These are phyloP conservation scores for Penicillium vulpinum DNA, from an alignment of 2,329 filamentous ascomycete species.

Conservation along the genomic window DNA sequence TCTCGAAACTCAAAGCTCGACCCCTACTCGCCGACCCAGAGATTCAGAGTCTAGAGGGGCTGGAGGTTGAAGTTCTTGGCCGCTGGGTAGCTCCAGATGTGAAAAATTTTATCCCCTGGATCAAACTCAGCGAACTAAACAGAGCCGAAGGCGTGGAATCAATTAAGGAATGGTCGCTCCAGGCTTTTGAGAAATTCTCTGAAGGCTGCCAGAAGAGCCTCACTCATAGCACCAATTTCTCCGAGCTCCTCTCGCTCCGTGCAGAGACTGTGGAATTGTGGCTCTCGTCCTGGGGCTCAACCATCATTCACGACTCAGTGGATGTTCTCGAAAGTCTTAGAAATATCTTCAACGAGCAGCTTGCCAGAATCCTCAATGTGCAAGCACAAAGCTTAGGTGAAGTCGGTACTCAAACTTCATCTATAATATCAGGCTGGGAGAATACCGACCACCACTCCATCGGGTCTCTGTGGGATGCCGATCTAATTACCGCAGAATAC, in stretches of 20 bases:
- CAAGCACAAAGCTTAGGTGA: constrained; percentile 65
- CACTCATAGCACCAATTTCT: constrained; percentile 63
- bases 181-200: constrained; percentile 60
- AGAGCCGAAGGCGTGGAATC: constrained; percentile 60
- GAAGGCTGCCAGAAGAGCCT: constrained; percentile 64
- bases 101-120: constrained; percentile 80
- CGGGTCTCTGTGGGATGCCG: constrained; percentile 66
- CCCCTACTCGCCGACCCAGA: constrained; percentile 71
- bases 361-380: constrained; percentile 62
- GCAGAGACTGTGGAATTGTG: constrained; percentile 71
- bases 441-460: constrained; percentile 53
- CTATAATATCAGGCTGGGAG: constrained; percentile 62
- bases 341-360: constrained; percentile 65
- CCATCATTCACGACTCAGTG: constrained; percentile 49
- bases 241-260: constrained; percentile 67
- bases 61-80: constrained; percentile 75
- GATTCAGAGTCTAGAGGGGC: constrained; percentile 64
- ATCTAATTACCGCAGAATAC: constrained; percentile 65
- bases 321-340: constrained; percentile 69
- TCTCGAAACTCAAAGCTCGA: constrained; percentile 67
- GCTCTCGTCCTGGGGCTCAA: constrained; percentile 70
- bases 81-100: constrained; percentile 82
- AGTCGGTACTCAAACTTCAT: constrained; percentile 65
- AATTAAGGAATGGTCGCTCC: constrained; percentile 64
- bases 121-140: constrained; percentile 74